phyloP scores from a whole-genome alignment of 140 eudicot genomes.

The Oenanthe javanica region DNA sequence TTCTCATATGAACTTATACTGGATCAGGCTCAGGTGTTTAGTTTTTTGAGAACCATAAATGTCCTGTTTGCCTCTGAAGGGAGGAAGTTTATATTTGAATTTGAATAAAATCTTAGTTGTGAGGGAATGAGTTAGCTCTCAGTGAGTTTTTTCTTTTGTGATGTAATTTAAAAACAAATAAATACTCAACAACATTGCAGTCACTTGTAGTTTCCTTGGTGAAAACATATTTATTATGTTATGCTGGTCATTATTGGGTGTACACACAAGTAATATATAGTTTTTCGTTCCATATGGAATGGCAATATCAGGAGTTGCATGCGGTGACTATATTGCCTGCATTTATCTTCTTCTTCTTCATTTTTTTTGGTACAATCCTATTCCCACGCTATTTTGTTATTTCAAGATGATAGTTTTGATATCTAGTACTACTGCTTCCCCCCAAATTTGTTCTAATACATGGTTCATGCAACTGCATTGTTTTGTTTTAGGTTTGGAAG shows the following conservation, averaged over 20 bases:
- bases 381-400: neutral
- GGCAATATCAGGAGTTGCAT: neutral
- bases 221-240: neutral
- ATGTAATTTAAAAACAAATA: neutral
- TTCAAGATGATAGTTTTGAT: neutral
- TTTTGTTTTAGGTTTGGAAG: conserved; percentile 45
- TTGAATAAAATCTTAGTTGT: neutral
- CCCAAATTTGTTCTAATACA: neutral
- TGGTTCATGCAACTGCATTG: neutral
- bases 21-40: neutral
- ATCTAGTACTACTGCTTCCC: neutral
- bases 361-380: neutral
- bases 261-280: neutral
- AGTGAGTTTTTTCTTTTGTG: neutral
- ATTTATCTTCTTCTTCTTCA: neutral
- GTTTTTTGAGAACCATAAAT: neutral
- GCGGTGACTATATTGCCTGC: neutral
- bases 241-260: neutral
- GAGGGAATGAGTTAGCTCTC: neutral
- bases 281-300: neutral
- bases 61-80: neutral
- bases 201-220: neutral
- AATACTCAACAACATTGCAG: neutral
- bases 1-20: neutral
- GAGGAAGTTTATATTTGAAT: neutral